These are phyloP conservation scores for Scutellaria galericulata DNA, from an alignment of 257 asterid species.

Conservation along the genomic window DNA sequence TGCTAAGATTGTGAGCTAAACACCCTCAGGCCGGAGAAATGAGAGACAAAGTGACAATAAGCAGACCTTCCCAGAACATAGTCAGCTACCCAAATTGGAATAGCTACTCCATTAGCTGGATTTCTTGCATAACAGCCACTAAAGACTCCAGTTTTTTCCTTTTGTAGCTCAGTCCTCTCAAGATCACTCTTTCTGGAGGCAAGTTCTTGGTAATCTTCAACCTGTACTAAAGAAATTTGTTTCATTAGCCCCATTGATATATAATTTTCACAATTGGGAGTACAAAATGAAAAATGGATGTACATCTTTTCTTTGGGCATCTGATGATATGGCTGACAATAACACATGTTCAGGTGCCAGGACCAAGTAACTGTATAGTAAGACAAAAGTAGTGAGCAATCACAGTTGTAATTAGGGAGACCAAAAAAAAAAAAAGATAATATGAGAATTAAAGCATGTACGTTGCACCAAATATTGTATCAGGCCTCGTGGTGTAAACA, in stretches of 20 bases:
- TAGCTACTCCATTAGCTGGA: constrained; percentile 77
- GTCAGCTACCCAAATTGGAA: constrained; percentile 98
- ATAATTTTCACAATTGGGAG: constrained; percentile 19
- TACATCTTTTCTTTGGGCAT: constrained; percentile 69
- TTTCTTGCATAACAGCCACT: constrained; percentile 92
- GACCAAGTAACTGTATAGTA: constrained; percentile 72
- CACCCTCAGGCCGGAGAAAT: constrained; percentile 20
- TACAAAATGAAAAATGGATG: constrained; percentile 35
- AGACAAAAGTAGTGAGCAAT: constrained; percentile 35
- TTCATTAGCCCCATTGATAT: constrained; percentile 27
- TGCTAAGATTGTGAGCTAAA: not conserved
- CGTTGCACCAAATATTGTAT: constrained; percentile 99
- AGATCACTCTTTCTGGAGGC: constrained; percentile 95
- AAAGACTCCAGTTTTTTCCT: constrained; percentile 92
- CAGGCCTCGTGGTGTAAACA: constrained; percentile 95
- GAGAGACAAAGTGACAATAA: constrained; percentile 23
- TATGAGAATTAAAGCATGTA: constrained; percentile 42
- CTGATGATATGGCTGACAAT: constrained; percentile 70
- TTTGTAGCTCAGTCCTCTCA: constrained; percentile 97
- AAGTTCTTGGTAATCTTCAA: constrained; percentile 82
- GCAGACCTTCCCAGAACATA: constrained; percentile 93
- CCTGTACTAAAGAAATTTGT: constrained; percentile 53
- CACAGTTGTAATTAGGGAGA: not conserved
- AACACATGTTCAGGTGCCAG: constrained; percentile 90
- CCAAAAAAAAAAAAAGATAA: constrained; percentile 23